Percentiles rank a stretch among this genome's conserved stretches.
Evolutionary conservation across 148 eudicot genomes (phyloP).

Genomic region (Fagopyrum esculentum): DNA sequence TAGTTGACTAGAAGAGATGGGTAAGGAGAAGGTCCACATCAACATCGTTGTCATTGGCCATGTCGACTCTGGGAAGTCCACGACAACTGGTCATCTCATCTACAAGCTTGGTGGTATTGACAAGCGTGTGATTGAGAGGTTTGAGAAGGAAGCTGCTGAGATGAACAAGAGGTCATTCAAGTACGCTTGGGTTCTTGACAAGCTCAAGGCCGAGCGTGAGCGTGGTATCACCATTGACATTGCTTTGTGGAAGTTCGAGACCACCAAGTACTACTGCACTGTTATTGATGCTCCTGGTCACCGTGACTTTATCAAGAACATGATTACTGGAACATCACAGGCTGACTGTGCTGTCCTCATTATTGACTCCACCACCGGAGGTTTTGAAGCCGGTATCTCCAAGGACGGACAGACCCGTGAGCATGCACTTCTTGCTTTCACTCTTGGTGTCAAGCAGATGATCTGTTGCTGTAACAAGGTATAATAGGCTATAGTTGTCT

Average conservation of each 20-base stretch:
- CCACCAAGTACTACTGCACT: slow-evolving; percentile 46
- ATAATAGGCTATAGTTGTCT: neutral
- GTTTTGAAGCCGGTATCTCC: slow-evolving; percentile 58
- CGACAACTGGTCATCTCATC: slow-evolving; percentile 51
- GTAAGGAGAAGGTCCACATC: slow-evolving; percentile 45
- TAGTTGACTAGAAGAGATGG: slow-evolving; percentile 18
- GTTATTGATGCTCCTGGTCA: slow-evolving; percentile 49
- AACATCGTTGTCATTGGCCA: slow-evolving; percentile 51
- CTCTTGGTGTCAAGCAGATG: slow-evolving; percentile 56
- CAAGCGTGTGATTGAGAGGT: slow-evolving; percentile 55
- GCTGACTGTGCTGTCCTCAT: slow-evolving; percentile 56
- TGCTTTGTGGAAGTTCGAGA: slow-evolving; percentile 48
- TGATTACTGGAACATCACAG: slow-evolving; percentile 52
- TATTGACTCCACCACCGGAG: slow-evolving; percentile 54
- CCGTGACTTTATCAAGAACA: slow-evolving; percentile 47
- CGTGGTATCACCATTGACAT: slow-evolving; percentile 49
- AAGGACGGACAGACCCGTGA: slow-evolving; percentile 61
- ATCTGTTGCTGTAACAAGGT: slow-evolving; percentile 55
- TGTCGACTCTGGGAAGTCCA: slow-evolving; percentile 51
- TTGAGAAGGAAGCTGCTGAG: slow-evolving; percentile 60
- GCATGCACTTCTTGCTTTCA: slow-evolving; percentile 58
- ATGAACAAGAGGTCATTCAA: slow-evolving; percentile 61
- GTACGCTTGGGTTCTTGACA: slow-evolving; percentile 60
- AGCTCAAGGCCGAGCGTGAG: slow-evolving; percentile 45
- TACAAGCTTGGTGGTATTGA: slow-evolving; percentile 60